Base-by-base conservation (phyloP, 75 land plant species). In the Sequoiadendron giganteum region DNA sequence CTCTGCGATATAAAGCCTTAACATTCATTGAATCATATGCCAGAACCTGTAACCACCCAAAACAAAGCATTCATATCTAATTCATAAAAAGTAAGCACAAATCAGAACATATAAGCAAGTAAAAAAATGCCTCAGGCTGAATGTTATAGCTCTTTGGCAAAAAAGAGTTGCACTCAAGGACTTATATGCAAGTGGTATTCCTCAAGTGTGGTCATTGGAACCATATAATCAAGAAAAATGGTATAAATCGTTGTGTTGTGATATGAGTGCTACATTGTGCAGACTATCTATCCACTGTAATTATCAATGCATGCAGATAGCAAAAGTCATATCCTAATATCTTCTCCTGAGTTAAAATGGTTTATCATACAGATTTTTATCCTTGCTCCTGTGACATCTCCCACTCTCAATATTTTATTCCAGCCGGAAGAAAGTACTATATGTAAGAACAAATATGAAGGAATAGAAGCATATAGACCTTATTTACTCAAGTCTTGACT, bases 1-100 rank as follows among this genome's bases (percentile, higher is more conserved):
- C 99, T 87, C 99, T 92, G 34, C 99, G 96, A 90, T 98, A 98
- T 40, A 98, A 93, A 85, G 99, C 99, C 92, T 98, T 98, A 75
- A 95, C 91, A 91, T 96, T 98, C 80, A 88, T 88, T 36, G 93
- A 55, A 86, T 98, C 99, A 85, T 87, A 87, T 47, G 85, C 81
- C 89, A 98, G 90, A 83, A 98, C 96, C 99, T 97, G 95, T 49
- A 88, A 76, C 19, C 85, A n/a, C n/a, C 32, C 43, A 87, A n/a
- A 38, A 80, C 5, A 2, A 39, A n/a, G 47, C 21, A 47, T 47
- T 45, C 84, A 28, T 8, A 9, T 82, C 15, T 47, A 82, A n/a
- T 28, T 82, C 52, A 45, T 42, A n/a, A 7, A 82, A 47, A 82
- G 30, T 13, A 82, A 42, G 54, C 30, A 82, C 14, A n/a, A 21